These are phyloP conservation scores for Pichia sp. DNA, from an alignment of 1,139 yeast genomes.

Conservation along the genomic window DNA sequence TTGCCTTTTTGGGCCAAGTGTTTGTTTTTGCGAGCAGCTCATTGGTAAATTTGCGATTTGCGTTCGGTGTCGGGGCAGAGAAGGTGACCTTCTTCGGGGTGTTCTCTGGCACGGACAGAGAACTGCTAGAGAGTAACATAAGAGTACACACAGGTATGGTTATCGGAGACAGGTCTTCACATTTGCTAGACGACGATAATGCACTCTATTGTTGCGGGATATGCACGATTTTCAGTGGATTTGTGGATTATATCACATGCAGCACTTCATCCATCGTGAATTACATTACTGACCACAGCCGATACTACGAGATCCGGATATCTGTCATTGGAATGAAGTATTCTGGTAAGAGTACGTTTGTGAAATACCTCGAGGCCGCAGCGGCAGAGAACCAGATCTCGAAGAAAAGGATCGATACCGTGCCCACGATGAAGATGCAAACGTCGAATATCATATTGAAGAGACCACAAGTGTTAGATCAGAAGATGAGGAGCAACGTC, in stretches of 20 bases:
- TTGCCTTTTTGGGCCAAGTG: neutral
- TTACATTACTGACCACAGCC: neutral
- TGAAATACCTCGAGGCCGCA: slow-evolving; percentile 7
- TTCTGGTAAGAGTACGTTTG: slow-evolving; percentile 29
- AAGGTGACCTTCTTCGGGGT: no score
- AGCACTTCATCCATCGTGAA: neutral
- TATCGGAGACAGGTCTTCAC: no score
- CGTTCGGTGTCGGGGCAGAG: no score
- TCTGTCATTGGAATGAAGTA: slow-evolving; percentile 26
- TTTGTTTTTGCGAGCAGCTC: no score
- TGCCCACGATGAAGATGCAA: slow-evolving; percentile 24
- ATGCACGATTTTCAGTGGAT: neutral
- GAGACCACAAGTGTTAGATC: neutral
- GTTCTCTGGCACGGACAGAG: no score
- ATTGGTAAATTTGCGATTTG: no score
- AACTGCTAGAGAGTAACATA: no score
- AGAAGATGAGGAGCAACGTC: neutral
- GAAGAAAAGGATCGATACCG: slow-evolving; percentile 12
- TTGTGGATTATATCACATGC: neutral
- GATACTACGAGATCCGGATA: slow-evolving; percentile 25
- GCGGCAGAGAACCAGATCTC: neutral
- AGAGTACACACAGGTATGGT: no score
- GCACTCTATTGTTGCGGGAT: neutral
- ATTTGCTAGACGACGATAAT: neutral
- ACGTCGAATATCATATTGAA: slow-evolving; percentile 3